These are phyloP conservation scores for Lachancea fermentati DNA, from an alignment of 805 yeast genomes.

Conservation along the genomic window DNA sequence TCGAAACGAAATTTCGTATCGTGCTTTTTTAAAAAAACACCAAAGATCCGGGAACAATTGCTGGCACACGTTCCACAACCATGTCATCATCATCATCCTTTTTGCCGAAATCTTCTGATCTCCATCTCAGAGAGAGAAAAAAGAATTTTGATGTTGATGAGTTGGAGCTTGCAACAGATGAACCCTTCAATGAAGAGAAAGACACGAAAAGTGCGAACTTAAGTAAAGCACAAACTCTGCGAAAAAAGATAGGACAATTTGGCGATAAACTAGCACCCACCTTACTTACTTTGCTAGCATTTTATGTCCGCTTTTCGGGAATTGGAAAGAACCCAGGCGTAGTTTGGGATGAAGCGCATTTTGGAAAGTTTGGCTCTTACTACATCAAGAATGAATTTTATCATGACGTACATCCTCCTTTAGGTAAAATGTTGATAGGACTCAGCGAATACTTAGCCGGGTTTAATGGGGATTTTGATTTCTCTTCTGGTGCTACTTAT, in stretches of 20 bases:
- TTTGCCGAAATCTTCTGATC: slow-evolving; percentile 10
- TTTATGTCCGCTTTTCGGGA: slow-evolving; percentile 67
- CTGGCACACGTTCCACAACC: too few relatives aligned
- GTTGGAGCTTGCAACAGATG: not conserved
- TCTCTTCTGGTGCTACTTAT: slow-evolving; percentile 74
- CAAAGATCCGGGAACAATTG: too few relatives aligned
- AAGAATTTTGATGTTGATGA: slow-evolving; percentile 5
- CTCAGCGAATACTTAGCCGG: slow-evolving; percentile 82
- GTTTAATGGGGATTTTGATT: slow-evolving; percentile 82
- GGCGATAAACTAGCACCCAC: slow-evolving; percentile 22
- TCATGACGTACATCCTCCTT: slow-evolving; percentile 96
- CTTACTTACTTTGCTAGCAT: slow-evolving; percentile 62
- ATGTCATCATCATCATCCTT: slow-evolving; percentile 6
- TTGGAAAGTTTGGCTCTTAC: slow-evolving; percentile 93
- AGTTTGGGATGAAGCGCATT: slow-evolving; percentile 98
- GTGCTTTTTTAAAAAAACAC: too few relatives aligned
- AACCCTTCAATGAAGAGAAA: not conserved
- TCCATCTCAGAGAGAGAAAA: slow-evolving; percentile 9
- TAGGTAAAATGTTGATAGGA: slow-evolving; percentile 91
- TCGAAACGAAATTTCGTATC: too few relatives aligned
- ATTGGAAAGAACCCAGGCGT: slow-evolving; percentile 70
- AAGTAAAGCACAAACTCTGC: not conserved
- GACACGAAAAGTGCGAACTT: not conserved
- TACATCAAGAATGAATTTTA: slow-evolving; percentile 85
- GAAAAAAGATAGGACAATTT: not conserved